Conservation (phyloP, 805 yeast genomes). For the Pichia sporocuriosa region DNA sequence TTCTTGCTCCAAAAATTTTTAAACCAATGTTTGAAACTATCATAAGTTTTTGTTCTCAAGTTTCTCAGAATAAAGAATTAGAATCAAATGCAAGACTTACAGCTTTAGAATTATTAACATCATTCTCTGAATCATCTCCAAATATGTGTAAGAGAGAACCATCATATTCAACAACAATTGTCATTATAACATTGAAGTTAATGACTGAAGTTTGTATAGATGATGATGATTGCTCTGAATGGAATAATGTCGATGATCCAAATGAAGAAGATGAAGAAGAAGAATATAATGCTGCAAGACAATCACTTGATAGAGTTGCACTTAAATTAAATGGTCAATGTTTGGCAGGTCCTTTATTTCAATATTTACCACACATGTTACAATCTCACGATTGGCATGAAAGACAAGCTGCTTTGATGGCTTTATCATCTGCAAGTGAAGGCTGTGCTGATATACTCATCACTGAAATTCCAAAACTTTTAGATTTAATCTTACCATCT, state of each 20-base stretch:
- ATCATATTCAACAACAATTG: conserved; percentile 63
- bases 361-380: conserved; percentile 78
- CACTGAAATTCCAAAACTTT: conserved; percentile 68
- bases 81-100: conserved; percentile 77
- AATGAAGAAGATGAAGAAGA: conserved; percentile 70
- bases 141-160: conserved; percentile 85
- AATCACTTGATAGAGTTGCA: conserved; percentile 86
- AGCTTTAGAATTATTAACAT: conserved; percentile 81
- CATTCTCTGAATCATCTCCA: conserved; percentile 90
- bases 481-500: conserved; percentile 82
- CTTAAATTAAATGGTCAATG: conserved; percentile 76
- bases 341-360: conserved; percentile 80
- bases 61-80: conserved; percentile 72
- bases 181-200: conserved; percentile 68
- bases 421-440: conserved; percentile 92
- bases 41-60: conserved; percentile 76
- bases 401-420: conserved; percentile 96
- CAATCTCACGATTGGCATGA: conserved; percentile 80
- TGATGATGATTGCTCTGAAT: conserved; percentile 58
- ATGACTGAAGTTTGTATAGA: conserved; percentile 90
- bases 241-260: conserved; percentile 75
- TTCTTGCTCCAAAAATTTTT: conserved; percentile 91
- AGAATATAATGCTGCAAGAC: conserved; percentile 88
- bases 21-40: conserved; percentile 85
- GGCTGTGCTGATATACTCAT: conserved; percentile 90